Base-by-base conservation (phyloP, 495 filamentous ascomycete species). In the Lasiosphaeris hirsuta region DNA sequence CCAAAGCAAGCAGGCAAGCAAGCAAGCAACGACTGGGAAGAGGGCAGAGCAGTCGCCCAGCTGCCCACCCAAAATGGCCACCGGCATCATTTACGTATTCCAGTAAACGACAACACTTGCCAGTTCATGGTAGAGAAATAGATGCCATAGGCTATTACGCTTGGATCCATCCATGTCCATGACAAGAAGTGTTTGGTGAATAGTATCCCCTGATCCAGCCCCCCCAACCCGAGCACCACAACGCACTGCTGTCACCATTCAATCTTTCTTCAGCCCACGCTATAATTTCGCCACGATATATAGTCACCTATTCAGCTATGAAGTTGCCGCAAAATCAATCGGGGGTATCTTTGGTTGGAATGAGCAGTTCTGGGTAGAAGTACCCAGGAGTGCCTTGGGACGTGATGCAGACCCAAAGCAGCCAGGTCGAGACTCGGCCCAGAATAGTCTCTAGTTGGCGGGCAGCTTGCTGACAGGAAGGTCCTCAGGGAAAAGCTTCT, bases 401-500 rank as follows among this genome's bases (percentile, higher is more conserved):
- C 23, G 23, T 30, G 23, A 30, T 2, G 23, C 23, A 30, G 23
- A 30, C 23, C 23, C 23, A 30, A 30, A 30, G 23, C 23, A 30
- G 7, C 6, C 15, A 23, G 11, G 7, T 9, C 17, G 51, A 30
- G 18, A 54, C 15, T 14, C 23, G 38, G 13, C 37, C 6, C 37
- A n/a, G 10, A 11, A 8, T 30, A 8, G 39, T 33, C 42, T 41
- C 62, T 70, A 72, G 43, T 63, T 70, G 33, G 57, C 38, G 9
- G 92, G 92, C 34, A 97, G 75, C 60, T 84, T 85, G 43, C 75
- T 79, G 64, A 88, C 73, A 52, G 84, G 89, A 67, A 86, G 85
- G 36, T 83, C 86, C 33, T 86, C 80, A 3, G 67, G 63, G 55
- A 93, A 78, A 83, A 88, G 92, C 50, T 89, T 84, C 36, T 82